Evolutionary conservation across 1,284 basidiomycete species (phyloP).

Genomic region (Leccinum fallax): DNA sequence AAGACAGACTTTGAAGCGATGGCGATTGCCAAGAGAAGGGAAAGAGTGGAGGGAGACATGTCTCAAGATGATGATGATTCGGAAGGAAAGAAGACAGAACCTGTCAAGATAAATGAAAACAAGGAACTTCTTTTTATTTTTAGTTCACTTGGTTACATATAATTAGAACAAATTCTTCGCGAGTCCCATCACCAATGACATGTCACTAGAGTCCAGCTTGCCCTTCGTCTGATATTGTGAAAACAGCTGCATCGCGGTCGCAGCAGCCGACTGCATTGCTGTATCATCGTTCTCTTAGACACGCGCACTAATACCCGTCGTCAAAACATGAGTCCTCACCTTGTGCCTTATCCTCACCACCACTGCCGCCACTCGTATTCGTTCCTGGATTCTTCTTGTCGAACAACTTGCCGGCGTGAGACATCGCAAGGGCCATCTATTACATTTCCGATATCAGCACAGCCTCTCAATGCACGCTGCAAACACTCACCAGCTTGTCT

Average conservation of each 20-base stretch:
- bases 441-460: slow-evolving; percentile 5
- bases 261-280: slow-evolving; percentile 39
- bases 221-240: slow-evolving; percentile 31
- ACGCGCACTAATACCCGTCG: neutral
- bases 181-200: slow-evolving; percentile 30
- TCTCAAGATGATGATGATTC: slow-evolving; percentile 20
- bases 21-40: slow-evolving; percentile 35
- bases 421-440: slow-evolving; percentile 36
- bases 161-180: slow-evolving; percentile 30
- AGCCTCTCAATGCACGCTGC: neutral
- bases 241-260: slow-evolving; percentile 35
- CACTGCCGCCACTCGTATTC: neutral
- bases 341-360: slow-evolving; percentile 29
- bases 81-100: neutral
- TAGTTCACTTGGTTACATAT: neutral
- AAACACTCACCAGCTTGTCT: slow-evolving; percentile 34
- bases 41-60: slow-evolving; percentile 55
- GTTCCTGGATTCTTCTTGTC: slow-evolving; percentile 36
- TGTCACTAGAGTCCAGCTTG: slow-evolving; percentile 33
- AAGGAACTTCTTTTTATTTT: neutral
- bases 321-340: slow-evolving; percentile 17
- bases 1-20: slow-evolving; percentile 34
- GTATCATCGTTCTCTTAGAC: neutral
- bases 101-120: too few relatives aligned
- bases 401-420: slow-evolving; percentile 37